Evolutionary conservation across 305 asterid species (phyloP).

Genomic region (Solanum hybrid): DNA sequence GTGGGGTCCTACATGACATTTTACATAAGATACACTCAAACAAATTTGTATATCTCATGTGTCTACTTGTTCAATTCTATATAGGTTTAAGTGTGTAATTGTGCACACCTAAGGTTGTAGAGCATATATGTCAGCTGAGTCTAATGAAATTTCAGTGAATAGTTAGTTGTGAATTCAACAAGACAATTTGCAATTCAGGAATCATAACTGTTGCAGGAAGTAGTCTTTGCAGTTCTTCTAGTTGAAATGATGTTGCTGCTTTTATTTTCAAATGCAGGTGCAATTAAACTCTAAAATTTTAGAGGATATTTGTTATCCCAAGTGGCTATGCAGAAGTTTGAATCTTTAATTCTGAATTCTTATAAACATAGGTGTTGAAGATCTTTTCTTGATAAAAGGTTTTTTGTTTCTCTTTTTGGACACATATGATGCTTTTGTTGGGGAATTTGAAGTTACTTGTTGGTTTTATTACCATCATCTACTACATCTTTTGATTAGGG

Average conservation of each 20-base stretch:
- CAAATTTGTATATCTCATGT: not conserved
- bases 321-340: not conserved
- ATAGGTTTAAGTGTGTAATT: too few relatives aligned
- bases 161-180: not conserved
- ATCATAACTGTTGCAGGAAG: not conserved
- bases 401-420: too few relatives aligned
- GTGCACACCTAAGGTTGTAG: not conserved
- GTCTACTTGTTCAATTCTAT: not conserved
- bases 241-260: not conserved
- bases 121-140: not conserved
- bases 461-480: too few relatives aligned
- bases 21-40: not conserved
- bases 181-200: not conserved
- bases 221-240: not conserved
- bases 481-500: too few relatives aligned
- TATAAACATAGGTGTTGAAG: not conserved
- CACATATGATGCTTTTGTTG: too few relatives aligned
- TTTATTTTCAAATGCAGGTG: not conserved
- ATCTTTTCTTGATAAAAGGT: too few relatives aligned
- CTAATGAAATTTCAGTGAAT: not conserved
- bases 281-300: not conserved
- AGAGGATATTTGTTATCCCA: not conserved
- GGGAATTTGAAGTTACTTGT: too few relatives aligned
- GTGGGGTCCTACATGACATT: not conserved
- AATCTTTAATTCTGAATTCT: not conserved